A percentile compares a stretch with the other conserved stretches of the same genome.
phyloP scores from a whole-genome alignment of 192 early-diverging fungal genomes.

The Chytriomyces sp. region DNA sequence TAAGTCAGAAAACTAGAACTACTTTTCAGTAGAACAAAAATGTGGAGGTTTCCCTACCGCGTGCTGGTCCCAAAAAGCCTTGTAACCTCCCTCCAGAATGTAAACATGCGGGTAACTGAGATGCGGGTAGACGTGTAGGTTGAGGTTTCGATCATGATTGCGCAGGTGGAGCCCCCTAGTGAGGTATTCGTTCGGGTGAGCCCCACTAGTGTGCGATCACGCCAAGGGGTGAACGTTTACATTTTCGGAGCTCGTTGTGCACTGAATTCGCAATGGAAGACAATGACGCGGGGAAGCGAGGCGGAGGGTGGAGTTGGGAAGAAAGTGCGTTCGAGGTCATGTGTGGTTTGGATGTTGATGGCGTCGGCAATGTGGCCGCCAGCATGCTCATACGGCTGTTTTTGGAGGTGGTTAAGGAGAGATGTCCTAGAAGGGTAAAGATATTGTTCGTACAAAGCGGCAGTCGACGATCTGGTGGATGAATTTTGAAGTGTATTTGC shows the following conservation, averaged over 20 bases:
- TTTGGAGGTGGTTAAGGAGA: background rate
- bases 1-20: background rate
- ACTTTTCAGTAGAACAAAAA: background rate
- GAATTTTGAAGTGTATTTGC: conserved; percentile 58
- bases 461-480: conserved; percentile 77
- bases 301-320: conserved; percentile 43
- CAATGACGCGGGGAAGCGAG: conserved; percentile 43
- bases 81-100: conserved; percentile 83
- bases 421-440: background rate
- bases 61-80: conserved; percentile 65
- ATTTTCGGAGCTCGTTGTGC: conserved; percentile 78
- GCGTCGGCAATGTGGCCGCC: conserved; percentile 82
- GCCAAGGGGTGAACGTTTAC: conserved; percentile 40
- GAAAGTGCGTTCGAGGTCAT: conserved; percentile 63
- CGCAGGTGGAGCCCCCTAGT: conserved; percentile 76
- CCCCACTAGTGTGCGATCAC: background rate
- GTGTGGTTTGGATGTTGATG: conserved; percentile 66
- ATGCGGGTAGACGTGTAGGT: conserved; percentile 70
- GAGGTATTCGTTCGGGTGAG: background rate
- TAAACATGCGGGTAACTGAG: conserved; percentile 85
- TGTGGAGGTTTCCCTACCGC: conserved; percentile 33
- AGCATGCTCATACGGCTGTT: conserved; percentile 75
- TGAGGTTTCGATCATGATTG: conserved; percentile 72
- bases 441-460: conserved; percentile 56
- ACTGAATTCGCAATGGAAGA: conserved; percentile 90